phyloP scores from a whole-genome alignment of 2,329 filamentous ascomycete genomes.

The Alternaria sp. region DNA sequence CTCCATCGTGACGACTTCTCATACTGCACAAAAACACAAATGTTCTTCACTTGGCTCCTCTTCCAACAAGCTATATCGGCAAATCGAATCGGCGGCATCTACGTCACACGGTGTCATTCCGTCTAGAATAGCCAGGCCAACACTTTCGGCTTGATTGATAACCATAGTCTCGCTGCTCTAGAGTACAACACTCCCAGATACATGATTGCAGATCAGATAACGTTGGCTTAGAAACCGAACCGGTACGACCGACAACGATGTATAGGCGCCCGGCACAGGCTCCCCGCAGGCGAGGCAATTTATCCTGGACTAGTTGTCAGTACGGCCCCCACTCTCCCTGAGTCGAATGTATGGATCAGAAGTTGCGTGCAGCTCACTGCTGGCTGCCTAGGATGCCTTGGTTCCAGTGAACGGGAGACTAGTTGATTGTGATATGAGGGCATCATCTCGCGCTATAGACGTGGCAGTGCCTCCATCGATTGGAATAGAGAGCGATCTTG shows the following conservation, averaged over 20 bases:
- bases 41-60: neutral
- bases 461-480: neutral
- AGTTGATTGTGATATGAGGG: neutral
- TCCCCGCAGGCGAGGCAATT: slow-evolving; percentile 11
- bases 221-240: neutral
- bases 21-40: neutral
- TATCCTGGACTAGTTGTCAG: slow-evolving; percentile 6
- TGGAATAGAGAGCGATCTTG: neutral
- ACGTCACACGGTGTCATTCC: neutral
- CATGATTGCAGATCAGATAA: neutral
- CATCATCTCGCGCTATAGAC: neutral
- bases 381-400: neutral
- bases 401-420: neutral
- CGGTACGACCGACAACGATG: slow-evolving; percentile 3
- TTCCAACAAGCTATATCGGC: neutral
- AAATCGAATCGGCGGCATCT: neutral
- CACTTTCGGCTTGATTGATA: neutral
- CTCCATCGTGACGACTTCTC: neutral
- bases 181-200: neutral
- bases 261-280: slow-evolving; percentile 14
- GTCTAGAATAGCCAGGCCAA: neutral
- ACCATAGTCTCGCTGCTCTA: neutral
- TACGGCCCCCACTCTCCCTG: slow-evolving; percentile 10
- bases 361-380: slow-evolving; percentile 1
- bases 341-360: slow-evolving; percentile 8